Base-by-base conservation (phyloP, 2,329 filamentous ascomycete genomes). In the Fusarium temperatum region DNA sequence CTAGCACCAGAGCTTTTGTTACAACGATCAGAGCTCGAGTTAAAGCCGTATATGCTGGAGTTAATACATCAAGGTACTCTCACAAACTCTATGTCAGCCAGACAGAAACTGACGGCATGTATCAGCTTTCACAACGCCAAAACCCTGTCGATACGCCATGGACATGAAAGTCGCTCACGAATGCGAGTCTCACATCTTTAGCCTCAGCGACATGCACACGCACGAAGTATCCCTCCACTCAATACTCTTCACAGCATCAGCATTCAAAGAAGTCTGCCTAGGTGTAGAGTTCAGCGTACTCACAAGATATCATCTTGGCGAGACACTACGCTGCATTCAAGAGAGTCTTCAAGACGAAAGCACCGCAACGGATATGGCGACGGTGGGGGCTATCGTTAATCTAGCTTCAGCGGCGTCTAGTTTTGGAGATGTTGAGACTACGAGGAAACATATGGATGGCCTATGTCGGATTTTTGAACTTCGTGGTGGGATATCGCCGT, bases 81-180 rank as follows among this genome's bases (percentile, higher is more conserved):
- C 4, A 17, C 5, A 6, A 6, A 17, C 9, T 6, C 7, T 4
- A 3, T 9, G 3, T 28, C 18, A 13, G 2, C 3, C 14, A 17
- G 20, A 30, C 10, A 22, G 24, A 48, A 0, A 30, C 26, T 48
- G 3, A 28, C 6, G 4, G 4, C 45, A 28, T 2, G 6, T 17
- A 28, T 15, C 26, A 39, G 35, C 51, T 28, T 38, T 54, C 24
- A 39, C 35, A 2, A 39, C 35, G 1, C 2, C 35, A 17, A 54
- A 54, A 13, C 51, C 51, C 3, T 54, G 51, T 9, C 51, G 51
- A 39, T 54, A 54, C 20, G 24, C 20, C 10, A 28, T 54, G 9
- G 18, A 38, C 10, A 54, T 54, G 51, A 54, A 28, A 22, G 24
- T 54, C 10, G 35, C 14, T 2, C 51, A 54, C 6, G 51, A 54